phyloP scores from a whole-genome alignment of 176 grass and related monocot genomes.

The Avena insularis region DNA sequence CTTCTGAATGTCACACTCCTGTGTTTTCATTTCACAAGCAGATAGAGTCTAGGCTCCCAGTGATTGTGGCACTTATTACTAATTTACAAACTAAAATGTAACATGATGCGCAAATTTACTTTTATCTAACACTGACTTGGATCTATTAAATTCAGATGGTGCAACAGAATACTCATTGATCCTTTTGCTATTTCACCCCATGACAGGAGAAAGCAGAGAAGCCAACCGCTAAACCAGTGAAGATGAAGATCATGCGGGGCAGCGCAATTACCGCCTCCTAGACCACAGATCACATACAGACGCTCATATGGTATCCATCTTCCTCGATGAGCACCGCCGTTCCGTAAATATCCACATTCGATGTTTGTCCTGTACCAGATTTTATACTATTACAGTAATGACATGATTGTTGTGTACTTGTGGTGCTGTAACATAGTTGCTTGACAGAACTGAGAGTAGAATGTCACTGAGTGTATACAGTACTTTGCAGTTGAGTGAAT shows the following conservation, averaged over 20 bases:
- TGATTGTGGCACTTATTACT: neutral
- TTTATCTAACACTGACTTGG: neutral
- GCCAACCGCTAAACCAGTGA: constrained; percentile 16
- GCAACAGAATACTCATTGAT: neutral
- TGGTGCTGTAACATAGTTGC: constrained; percentile 3
- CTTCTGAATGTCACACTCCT: neutral
- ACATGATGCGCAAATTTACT: neutral
- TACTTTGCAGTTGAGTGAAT: constrained; percentile 33
- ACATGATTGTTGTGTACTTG: neutral
- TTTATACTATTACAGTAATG: neutral
- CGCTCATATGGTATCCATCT: neutral
- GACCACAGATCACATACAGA: neutral
- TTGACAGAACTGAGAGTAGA: neutral
- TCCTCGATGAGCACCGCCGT: neutral
- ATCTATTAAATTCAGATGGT: neutral
- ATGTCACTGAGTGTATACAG: neutral
- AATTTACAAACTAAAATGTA: neutral
- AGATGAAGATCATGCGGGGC: constrained; percentile 45
- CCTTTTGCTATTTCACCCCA: constrained; percentile 6
- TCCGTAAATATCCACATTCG: neutral
- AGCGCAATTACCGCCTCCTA: constrained; percentile 51
- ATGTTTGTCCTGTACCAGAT: neutral
- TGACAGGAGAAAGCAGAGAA: constrained; percentile 44
- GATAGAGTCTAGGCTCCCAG: neutral
- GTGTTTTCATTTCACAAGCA: neutral